Conservation (phyloP, 768 basidiomycete species). For the Artomyces pyxidatus region DNA sequence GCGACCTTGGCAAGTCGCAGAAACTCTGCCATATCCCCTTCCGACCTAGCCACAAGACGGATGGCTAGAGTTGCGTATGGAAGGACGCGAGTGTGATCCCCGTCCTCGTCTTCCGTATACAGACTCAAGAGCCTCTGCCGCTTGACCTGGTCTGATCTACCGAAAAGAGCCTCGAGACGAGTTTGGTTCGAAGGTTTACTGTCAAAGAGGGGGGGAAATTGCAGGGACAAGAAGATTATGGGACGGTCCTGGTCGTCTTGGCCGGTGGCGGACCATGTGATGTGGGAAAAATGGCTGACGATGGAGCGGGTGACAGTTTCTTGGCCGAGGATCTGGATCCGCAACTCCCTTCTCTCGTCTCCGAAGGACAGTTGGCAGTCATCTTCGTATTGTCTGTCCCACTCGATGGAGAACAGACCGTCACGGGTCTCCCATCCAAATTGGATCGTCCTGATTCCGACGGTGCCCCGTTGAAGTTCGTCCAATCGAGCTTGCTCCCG, state of each 20-base stretch:
- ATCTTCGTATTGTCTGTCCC: slow-evolving; percentile 30
- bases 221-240: slow-evolving; percentile 35
- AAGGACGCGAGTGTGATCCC: slow-evolving; percentile 33
- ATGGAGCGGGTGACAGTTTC: slow-evolving; percentile 26
- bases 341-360: slow-evolving; percentile 39
- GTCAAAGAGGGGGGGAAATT: slow-evolving; percentile 35
- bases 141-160: slow-evolving; percentile 15
- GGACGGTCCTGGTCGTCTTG: slow-evolving; percentile 20
- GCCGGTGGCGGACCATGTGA: slow-evolving; percentile 31
- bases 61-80: slow-evolving; percentile 47
- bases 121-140: slow-evolving; percentile 31
- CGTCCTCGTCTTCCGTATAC: slow-evolving; percentile 14
- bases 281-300: slow-evolving; percentile 37
- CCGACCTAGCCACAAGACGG: slow-evolving; percentile 37
- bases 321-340: slow-evolving; percentile 25
- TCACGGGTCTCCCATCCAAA: slow-evolving; percentile 62
- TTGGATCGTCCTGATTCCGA: slow-evolving; percentile 36
- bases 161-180: not conserved
- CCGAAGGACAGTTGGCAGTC: slow-evolving; percentile 28
- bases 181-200: not conserved
- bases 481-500: slow-evolving; percentile 1
- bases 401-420: slow-evolving; percentile 48
- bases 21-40: slow-evolving; percentile 30
- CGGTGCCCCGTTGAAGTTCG: slow-evolving; percentile 22
- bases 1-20: slow-evolving; percentile 30